A percentile compares a stretch with the other conserved stretches of the same genome.
These are phyloP conservation scores for Esteya vermicola DNA, from an alignment of 2,329 filamentous ascomycete genomes.

Conservation along the genomic window DNA sequence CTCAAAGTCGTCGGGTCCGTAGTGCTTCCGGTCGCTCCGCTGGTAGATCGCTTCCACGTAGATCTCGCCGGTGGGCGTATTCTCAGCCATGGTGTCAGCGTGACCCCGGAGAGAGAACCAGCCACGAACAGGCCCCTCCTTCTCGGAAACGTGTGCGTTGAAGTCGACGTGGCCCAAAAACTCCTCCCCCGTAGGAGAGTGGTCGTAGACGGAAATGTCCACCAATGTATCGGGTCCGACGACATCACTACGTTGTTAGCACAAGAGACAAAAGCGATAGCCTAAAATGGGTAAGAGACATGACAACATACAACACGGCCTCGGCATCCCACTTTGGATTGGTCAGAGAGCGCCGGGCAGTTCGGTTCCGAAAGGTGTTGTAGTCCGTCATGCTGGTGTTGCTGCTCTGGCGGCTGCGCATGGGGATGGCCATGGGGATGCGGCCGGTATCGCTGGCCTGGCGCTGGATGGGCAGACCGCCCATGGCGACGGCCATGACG, in stretches of 20 bases:
- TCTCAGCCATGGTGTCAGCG: conserved; percentile 54
- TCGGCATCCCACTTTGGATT: conserved; percentile 94
- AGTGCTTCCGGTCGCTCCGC: conserved; percentile 75
- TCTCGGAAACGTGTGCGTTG: conserved; percentile 49
- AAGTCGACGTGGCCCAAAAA: conserved; percentile 87
- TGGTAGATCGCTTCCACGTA: conserved; percentile 79
- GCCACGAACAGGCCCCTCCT: conserved; percentile 57
- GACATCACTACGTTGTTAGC: conserved; percentile 54
- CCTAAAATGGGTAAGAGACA: neutral
- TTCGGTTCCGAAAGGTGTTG: conserved; percentile 43
- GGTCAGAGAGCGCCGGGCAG: conserved; percentile 47
- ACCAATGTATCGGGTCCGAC: conserved; percentile 82
- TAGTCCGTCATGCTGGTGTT: conserved; percentile 71
- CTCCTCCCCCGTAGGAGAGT: conserved; percentile 56
- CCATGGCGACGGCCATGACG: conserved; percentile 25
- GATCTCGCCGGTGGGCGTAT: conserved; percentile 73
- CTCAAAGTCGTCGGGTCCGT: conserved; percentile 89
- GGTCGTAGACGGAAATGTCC: conserved; percentile 88
- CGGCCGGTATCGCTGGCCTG: conserved; percentile 70
- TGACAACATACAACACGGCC: conserved; percentile 70
- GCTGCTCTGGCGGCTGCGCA: conserved; percentile 93
- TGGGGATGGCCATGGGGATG: conserved; percentile 82
- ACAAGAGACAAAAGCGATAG: neutral
- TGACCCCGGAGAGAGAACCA: conserved; percentile 78
- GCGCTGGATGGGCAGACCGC: conserved; percentile 41